These are phyloP conservation scores for Sisymbrium irio DNA, from an alignment of 345 rosid species.

Conservation along the genomic window DNA sequence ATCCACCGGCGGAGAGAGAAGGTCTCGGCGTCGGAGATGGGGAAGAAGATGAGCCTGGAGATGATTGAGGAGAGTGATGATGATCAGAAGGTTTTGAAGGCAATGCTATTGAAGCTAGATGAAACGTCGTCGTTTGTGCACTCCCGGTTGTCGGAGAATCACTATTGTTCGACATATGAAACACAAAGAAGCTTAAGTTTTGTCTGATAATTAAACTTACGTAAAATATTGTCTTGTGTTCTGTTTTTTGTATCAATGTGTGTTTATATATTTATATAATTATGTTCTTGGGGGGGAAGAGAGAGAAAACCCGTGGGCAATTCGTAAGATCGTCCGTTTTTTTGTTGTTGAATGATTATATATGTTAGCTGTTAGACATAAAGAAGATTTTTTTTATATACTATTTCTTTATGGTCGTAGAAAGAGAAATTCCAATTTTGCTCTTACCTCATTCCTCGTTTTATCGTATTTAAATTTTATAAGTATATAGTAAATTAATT, in stretches of 20 bases:
- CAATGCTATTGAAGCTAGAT: conserved; percentile 19
- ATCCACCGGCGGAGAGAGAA: neutral
- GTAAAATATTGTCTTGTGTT: conserved; percentile 4
- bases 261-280: conserved; percentile 1
- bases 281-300: neutral
- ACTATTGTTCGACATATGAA: conserved; percentile 26
- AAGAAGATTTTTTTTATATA: neutral
- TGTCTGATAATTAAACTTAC: neutral
- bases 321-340: conserved; percentile 24
- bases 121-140: conserved; percentile 13
- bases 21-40: conserved; percentile 24
- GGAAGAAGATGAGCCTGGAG: conserved; percentile 24
- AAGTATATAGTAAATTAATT: neutral
- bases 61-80: conserved; percentile 24
- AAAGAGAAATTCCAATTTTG: neutral
- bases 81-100: conserved; percentile 7
- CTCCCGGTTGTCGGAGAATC: conserved; percentile 14
- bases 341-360: neutral
- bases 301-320: conserved; percentile 24
- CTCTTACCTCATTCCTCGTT: conserved; percentile 1
- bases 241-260: conserved; percentile 4
- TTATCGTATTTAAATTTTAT: neutral
- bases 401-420: neutral
- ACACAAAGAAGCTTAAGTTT: neutral
- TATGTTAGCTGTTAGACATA: conserved; percentile 16